Conservation (phyloP, 1,284 basidiomycete species). For the Fomitopsis betulina region DNA sequence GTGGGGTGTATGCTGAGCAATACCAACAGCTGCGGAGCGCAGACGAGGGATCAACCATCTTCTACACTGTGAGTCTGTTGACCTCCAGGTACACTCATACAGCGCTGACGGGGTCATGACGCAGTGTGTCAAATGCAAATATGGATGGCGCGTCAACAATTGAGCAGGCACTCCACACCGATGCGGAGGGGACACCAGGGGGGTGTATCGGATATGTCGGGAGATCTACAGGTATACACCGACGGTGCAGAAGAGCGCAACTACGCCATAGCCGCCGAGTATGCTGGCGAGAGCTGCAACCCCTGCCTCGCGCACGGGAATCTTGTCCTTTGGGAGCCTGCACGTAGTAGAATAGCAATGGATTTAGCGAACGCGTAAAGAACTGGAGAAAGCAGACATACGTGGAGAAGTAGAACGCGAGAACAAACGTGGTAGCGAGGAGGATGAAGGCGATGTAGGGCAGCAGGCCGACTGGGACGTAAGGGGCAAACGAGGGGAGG, state of each 20-base stretch:
- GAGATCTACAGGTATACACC: conserved; percentile 76
- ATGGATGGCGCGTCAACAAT: conserved; percentile 79
- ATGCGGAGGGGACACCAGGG: not conserved
- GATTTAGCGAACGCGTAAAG: conserved; percentile 12
- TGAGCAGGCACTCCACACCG: conserved; percentile 21
- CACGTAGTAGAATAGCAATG: conserved; percentile 7
- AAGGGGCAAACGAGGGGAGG: conserved; percentile 62
- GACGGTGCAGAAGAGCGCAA: conserved; percentile 81
- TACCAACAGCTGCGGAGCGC: conserved; percentile 73
- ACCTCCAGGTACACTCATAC: not conserved
- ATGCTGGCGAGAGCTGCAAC: conserved; percentile 71
- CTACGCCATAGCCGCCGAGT: conserved; percentile 81
- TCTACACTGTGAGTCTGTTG: conserved; percentile 59
- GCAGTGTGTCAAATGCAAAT: conserved; percentile 67
- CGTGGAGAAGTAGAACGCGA: conserved; percentile 90
- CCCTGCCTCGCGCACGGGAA: conserved; percentile 66
- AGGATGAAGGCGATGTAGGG: conserved; percentile 73
- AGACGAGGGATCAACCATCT: conserved; percentile 87
- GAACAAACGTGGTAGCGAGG: conserved; percentile 68
- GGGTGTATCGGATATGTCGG: not conserved
- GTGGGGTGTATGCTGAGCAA: conserved; percentile 9
- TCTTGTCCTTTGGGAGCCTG: conserved; percentile 66
- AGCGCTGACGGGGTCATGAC: not conserved
- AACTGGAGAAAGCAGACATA: conserved; percentile 32
- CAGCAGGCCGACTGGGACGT: conserved; percentile 59